Evolutionary conservation across 176 grass and related monocot genomes (phyloP).

Genomic region (Saccharum spontaneum): DNA sequence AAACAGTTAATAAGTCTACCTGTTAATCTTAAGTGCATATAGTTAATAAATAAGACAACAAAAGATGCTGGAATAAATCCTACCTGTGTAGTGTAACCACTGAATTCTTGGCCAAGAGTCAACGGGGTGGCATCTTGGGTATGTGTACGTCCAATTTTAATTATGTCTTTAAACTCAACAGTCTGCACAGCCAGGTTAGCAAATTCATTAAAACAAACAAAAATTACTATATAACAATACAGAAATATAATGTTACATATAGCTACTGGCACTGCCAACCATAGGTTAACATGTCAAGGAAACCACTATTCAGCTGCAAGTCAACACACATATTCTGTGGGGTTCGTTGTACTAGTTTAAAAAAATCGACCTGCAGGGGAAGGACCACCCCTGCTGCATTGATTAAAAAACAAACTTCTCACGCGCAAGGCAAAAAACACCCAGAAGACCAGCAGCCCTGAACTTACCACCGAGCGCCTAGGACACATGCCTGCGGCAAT

Average conservation of each 20-base stretch:
- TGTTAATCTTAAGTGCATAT: slow-evolving; percentile 1
- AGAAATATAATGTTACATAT: neutral
- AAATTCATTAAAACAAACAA: slow-evolving; percentile 5
- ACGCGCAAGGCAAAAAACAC: too few relatives aligned
- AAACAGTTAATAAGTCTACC: slow-evolving; percentile 23
- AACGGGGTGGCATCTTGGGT: slow-evolving; percentile 98
- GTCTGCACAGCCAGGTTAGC: slow-evolving; percentile 48
- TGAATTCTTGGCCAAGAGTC: slow-evolving; percentile 98
- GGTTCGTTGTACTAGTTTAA: too few relatives aligned
- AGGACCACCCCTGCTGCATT: too few relatives aligned
- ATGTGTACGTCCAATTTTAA: slow-evolving; percentile 96
- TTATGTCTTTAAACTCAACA: slow-evolving; percentile 91
- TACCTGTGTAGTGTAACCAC: slow-evolving; percentile 93
- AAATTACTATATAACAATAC: slow-evolving; percentile 15
- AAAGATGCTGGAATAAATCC: slow-evolving; percentile 29
- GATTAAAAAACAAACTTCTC: too few relatives aligned
- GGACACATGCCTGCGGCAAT: too few relatives aligned
- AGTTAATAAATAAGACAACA: slow-evolving; percentile 11
- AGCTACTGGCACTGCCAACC: neutral
- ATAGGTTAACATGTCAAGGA: neutral
- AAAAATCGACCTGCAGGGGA: too few relatives aligned
- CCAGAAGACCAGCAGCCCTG: too few relatives aligned
- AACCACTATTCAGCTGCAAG: neutral
- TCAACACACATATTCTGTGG: too few relatives aligned
- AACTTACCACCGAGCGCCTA: too few relatives aligned